These are phyloP conservation scores for Coelastrella sp. DNA, from an alignment of 139 green algal species.

Conservation along the genomic window DNA sequence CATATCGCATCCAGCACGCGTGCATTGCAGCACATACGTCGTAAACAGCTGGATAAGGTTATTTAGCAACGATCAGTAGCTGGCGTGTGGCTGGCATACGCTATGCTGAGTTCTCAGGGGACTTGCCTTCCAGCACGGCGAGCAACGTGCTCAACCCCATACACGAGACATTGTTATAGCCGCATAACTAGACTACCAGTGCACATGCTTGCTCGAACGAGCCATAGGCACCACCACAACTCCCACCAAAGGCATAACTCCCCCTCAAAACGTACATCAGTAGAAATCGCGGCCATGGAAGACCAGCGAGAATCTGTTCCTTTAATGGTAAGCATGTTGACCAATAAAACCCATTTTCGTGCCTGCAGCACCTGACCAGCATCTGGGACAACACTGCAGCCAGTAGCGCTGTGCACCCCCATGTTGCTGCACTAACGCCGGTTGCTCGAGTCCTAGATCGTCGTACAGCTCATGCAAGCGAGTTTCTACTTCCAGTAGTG, in stretches of 20 bases:
- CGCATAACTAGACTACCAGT: no score
- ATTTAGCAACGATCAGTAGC: not conserved
- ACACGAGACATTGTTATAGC: no score
- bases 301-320: not conserved
- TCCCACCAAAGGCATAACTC: not conserved
- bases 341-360: not conserved
- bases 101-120: not conserved
- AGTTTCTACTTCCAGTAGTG: no score
- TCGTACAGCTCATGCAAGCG: no score
- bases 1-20: not conserved
- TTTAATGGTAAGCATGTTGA: not conserved
- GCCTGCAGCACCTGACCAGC: no score
- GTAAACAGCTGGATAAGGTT: not conserved
- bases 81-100: not conserved
- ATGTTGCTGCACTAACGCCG: no score
- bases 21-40: not conserved
- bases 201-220: not conserved
- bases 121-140: not conserved
- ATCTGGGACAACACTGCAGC: no score
- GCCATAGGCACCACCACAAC: not conserved
- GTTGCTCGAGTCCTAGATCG: no score
- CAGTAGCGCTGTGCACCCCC: no score
- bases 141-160: not conserved
- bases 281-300: constrained; percentile 17
- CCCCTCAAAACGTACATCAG: not conserved